Percentiles rank a stretch among this genome's conserved stretches.
Conservation (phyloP, 2,329 filamentous ascomycete species). For the Ophiostoma ips region DNA sequence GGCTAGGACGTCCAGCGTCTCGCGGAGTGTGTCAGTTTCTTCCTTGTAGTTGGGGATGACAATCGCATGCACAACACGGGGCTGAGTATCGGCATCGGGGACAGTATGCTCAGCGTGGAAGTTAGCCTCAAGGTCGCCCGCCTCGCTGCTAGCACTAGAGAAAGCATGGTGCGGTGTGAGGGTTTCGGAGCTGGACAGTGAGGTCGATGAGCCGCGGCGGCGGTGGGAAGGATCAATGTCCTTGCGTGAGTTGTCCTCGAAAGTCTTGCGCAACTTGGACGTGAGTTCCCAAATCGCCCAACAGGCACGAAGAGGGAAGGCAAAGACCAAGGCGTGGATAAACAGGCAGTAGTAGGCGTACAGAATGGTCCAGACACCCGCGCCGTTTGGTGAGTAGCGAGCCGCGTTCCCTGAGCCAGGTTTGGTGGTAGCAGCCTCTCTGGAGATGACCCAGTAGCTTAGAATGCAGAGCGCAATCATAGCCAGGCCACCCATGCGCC, state of each 20-base stretch:
- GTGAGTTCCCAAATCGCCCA: constrained; percentile 48
- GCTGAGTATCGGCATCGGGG: constrained; percentile 28
- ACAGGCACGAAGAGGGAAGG: constrained; percentile 48
- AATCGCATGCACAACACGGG: constrained; percentile 48
- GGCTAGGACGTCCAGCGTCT: constrained; percentile 55
- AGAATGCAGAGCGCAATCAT: constrained; percentile 35
- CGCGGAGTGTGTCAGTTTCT: constrained; percentile 51
- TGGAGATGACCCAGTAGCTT: constrained; percentile 41
- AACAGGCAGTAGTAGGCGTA: constrained; percentile 53
- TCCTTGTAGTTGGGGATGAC: constrained; percentile 65
- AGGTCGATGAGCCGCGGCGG: constrained; percentile 39
- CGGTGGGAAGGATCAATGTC: constrained; percentile 32
- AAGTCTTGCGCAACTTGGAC: constrained; percentile 31
- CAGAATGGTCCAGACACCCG: constrained; percentile 35
- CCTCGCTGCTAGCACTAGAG: constrained; percentile 35
- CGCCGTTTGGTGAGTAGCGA: constrained; percentile 25
- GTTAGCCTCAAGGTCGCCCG: constrained; percentile 35
- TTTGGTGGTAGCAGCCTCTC: constrained; percentile 30
- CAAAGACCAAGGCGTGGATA: constrained; percentile 48
- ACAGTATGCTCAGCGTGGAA: constrained; percentile 18
- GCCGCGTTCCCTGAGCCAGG: constrained; percentile 30
- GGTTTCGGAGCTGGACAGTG: constrained; percentile 42
- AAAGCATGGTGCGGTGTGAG: constrained; percentile 33
- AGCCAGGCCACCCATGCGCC: constrained; percentile 39
- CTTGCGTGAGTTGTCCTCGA: constrained; percentile 30